Evolutionary conservation across 2,329 filamentous ascomycete genomes (phyloP), one percentile per base, ranked within the genome.

Genomic region (Akanthomyces dipterigenus): DNA sequence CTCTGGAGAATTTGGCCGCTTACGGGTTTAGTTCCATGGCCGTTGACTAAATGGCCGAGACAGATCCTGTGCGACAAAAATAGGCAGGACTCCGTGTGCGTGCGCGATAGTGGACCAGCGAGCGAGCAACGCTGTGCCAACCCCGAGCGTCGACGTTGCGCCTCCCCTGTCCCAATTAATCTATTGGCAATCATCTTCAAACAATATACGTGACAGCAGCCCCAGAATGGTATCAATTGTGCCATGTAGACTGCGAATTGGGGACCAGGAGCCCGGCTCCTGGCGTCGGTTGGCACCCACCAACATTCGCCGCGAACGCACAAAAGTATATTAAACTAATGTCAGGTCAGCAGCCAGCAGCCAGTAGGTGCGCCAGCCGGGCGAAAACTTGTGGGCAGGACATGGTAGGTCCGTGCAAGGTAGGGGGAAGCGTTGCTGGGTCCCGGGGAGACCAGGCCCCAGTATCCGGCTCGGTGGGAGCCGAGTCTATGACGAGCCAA

Each of bases 141-240:
- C 45, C 46, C 45, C 46, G 56, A 46, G 43, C 31, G 56, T 51
- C 56, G 28, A 51, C 22, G 46, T 31, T 43, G 56, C 43, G 36
- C 38, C 26, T 57, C 31, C 6, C 24, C 20, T 36, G 36, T 34
- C 22, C 43, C 24, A 8, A 24, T 51, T 59, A 51, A 59, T 59
- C 51, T 50, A 59, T 51, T 50, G 46, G 46, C 56, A 59, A 59
- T 59, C 24, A 51, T 59, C 36, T 51, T 51, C 56, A 59, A 59
- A 59, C 56, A 59, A 43, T 43, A 51, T 59, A 24, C 24, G 46
- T 51, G 56, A 51, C 56, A 51, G 24, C 45, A 16, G 24, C 34
- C 45, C 34, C 45, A 22, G 28, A 31, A 46, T 57, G 55, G 6
- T 43, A 31, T 43, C 22, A 34, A 22, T 7, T 50, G 56, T 43